Percentiles rank a stretch among this genome's conserved stretches.
Evolutionary conservation across 1,284 basidiomycete species (phyloP).

Genomic region (Apiotrichum laibachii): DNA sequence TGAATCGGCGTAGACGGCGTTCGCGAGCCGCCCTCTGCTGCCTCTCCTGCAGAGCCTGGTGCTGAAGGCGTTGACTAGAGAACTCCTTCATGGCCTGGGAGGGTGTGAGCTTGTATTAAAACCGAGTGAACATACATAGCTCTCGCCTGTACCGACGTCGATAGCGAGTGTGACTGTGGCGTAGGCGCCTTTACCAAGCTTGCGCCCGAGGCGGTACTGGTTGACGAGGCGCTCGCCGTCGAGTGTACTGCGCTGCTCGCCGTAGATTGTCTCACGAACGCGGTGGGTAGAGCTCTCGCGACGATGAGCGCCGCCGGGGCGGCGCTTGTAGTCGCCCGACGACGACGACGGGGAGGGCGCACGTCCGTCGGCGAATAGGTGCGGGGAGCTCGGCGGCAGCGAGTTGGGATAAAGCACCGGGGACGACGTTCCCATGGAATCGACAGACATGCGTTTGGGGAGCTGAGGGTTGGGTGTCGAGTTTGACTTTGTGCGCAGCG

Average conservation of each 20-base stretch:
- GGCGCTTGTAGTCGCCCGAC: neutral
- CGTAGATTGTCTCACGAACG: conserved; percentile 49
- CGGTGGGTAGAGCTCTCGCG: conserved; percentile 43
- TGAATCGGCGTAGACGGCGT: conserved; percentile 10
- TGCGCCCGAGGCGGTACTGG: conserved; percentile 49
- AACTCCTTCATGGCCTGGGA: conserved; percentile 52
- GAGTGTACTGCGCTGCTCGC: conserved; percentile 37
- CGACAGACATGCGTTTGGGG: neutral
- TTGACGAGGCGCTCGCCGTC: conserved; percentile 49
- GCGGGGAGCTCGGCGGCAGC: conserved; percentile 5
- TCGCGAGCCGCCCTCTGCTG: conserved; percentile 20
- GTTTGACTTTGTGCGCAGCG: conserved; percentile 5
- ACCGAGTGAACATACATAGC: conserved; percentile 43
- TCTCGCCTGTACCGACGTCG: conserved; percentile 46
- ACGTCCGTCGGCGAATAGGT: conserved; percentile 5
- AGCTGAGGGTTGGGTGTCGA: conserved; percentile 10
- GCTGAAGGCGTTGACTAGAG: conserved; percentile 49
- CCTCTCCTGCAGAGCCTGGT: conserved; percentile 39
- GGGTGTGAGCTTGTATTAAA: neutral
- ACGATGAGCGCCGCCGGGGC: conserved; percentile 18
- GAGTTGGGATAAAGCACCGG: conserved; percentile 8
- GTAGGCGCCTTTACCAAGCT: conserved; percentile 50
- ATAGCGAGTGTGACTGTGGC: conserved; percentile 49
- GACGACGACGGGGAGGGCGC: conserved; percentile 9
- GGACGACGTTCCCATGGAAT: neutral